phyloP scores from a whole-genome alignment of 306 rosid species.

The Quillaja saponaria region DNA sequence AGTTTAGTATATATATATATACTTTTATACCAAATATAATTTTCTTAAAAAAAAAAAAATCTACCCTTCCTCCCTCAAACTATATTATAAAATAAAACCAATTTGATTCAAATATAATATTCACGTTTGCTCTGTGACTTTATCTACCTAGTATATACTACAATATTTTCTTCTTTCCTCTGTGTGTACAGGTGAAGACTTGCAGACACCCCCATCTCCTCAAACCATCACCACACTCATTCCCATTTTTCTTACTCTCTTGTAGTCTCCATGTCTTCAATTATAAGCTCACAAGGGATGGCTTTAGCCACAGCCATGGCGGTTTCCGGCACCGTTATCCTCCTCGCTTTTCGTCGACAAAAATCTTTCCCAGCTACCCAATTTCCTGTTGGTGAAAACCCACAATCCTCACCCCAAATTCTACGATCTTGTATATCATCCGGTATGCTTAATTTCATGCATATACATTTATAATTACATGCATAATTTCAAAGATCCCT shows the following conservation, averaged over 20 bases:
- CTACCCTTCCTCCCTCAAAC: too few species aligned
- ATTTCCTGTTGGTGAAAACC: slow-evolving; percentile 32
- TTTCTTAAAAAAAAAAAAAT: too few species aligned
- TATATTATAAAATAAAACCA: not conserved
- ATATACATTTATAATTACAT: slow-evolving; percentile 11
- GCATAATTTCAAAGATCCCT: not conserved
- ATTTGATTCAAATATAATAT: slow-evolving; percentile 6
- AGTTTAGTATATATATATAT: too few species aligned
- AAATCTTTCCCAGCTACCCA: slow-evolving; percentile 43
- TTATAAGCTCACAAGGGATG: slow-evolving; percentile 69
- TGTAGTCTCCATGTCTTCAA: slow-evolving; percentile 50
- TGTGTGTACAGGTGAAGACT: too few species aligned
- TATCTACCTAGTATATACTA: not conserved
- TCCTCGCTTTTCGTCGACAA: slow-evolving; percentile 79
- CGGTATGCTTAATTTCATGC: slow-evolving; percentile 43
- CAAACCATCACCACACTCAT: not conserved
- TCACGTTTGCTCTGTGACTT: not conserved
- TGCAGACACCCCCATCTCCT: not conserved
- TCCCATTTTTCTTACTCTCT: not conserved
- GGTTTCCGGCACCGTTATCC: slow-evolving; percentile 89
- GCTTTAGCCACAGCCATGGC: slow-evolving; percentile 98
- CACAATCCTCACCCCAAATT: slow-evolving; percentile 41
- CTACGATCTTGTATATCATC: slow-evolving; percentile 83
- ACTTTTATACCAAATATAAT: too few species aligned
- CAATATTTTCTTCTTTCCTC: not conserved